Percentiles rank a stretch among this genome's conserved stretches.
Evolutionary conservation across 1,139 yeast species (phyloP).

Genomic region (Pichia sp.): DNA sequence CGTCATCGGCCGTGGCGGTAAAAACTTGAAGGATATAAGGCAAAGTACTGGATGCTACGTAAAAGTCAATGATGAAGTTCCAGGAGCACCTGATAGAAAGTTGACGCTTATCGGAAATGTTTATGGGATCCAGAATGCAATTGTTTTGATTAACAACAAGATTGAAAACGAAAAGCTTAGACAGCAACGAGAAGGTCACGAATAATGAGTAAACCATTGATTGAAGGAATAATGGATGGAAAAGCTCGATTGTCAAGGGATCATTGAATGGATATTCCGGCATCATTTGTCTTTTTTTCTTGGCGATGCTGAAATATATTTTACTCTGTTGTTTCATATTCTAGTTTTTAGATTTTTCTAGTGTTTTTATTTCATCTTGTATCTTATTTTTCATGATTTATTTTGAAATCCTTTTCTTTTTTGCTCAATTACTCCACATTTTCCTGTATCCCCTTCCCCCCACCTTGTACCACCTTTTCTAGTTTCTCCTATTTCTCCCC

Average conservation of each 20-base stretch:
- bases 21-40: slow-evolving; percentile 74
- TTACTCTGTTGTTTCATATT: background rate
- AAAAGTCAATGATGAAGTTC: slow-evolving; percentile 61
- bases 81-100: slow-evolving; percentile 54
- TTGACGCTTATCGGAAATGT: slow-evolving; percentile 68
- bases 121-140: slow-evolving; percentile 70
- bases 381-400: background rate
- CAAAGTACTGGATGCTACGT: slow-evolving; percentile 74
- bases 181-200: slow-evolving; percentile 20
- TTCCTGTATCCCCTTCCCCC: background rate
- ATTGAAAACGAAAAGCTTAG: slow-evolving; percentile 60
- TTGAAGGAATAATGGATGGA: background rate
- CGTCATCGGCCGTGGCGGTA: slow-evolving; percentile 84
- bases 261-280: background rate
- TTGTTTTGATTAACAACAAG: slow-evolving; percentile 70
- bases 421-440: background rate
- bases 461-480: background rate
- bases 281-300: background rate
- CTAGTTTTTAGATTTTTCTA: background rate
- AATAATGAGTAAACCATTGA: background rate
- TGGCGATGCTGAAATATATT: background rate
- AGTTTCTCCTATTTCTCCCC: too few species aligned
- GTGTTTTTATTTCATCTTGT: background rate
- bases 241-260: background rate
- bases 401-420: background rate